Conservation (phyloP, 116 monocot genomes). For the Trichopus zeylanicus region DNA sequence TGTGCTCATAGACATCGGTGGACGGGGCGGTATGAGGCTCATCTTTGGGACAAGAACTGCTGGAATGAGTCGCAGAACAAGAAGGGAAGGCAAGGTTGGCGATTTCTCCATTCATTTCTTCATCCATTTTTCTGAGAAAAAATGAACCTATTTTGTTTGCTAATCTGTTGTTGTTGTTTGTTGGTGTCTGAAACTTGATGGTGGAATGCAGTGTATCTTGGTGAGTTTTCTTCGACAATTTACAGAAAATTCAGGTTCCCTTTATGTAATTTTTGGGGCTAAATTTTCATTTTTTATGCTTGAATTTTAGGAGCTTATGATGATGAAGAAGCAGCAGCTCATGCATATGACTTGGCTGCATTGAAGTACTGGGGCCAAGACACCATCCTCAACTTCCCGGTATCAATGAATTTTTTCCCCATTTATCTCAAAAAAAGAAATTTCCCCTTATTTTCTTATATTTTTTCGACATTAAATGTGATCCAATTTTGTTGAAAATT, state of each 20-base stretch:
- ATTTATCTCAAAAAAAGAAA: neutral
- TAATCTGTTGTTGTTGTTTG: neutral
- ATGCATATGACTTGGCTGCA: constrained; percentile 83
- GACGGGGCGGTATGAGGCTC: constrained; percentile 85
- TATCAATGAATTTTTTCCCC: constrained; percentile 8
- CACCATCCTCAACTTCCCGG: constrained; percentile 81
- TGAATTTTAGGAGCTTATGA: constrained; percentile 65
- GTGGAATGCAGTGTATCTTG: constrained; percentile 74
- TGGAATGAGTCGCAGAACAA: constrained; percentile 81
- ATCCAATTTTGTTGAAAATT: neutral
- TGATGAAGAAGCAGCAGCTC: constrained; percentile 82
- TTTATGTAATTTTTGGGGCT: neutral
- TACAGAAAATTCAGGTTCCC: too few relatives aligned
- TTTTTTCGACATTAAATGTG: constrained; percentile 1
- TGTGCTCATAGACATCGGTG: constrained; percentile 50
- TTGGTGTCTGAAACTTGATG: neutral
- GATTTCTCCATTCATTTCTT: neutral
- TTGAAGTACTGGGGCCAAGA: constrained; percentile 93
- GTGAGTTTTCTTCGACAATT: too few relatives aligned
- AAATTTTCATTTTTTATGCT: neutral
- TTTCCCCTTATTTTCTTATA: neutral
- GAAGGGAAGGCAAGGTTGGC: constrained; percentile 83
- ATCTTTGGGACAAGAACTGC: constrained; percentile 86
- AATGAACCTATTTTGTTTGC: neutral
- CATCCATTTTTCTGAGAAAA: neutral